These are phyloP conservation scores for Ogataea wickerhamii DNA, from an alignment of 805 yeast species.

Conservation along the genomic window DNA sequence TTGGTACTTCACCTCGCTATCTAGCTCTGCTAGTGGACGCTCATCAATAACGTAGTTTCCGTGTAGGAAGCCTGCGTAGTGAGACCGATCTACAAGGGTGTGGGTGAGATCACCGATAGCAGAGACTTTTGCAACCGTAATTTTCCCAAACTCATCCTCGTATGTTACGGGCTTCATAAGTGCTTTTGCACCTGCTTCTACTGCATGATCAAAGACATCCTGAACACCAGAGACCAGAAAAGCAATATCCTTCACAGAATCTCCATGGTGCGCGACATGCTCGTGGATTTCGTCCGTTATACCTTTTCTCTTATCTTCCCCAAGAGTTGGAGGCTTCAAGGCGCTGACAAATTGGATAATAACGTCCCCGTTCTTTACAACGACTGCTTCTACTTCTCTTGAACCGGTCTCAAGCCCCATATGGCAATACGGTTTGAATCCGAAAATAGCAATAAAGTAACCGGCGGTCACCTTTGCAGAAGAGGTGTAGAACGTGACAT, in stretches of 20 bases:
- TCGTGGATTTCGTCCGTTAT: constrained; percentile 36
- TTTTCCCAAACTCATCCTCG: constrained; percentile 47
- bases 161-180: constrained; percentile 24
- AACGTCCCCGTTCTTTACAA: constrained; percentile 54
- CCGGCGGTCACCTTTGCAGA: constrained; percentile 64
- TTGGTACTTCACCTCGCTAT: constrained; percentile 31
- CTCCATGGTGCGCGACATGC: constrained; percentile 61
- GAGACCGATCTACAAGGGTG: constrained; percentile 51
- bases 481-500: constrained; percentile 68
- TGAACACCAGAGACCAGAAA: constrained; percentile 56
- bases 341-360: constrained; percentile 46
- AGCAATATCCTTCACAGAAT: constrained; percentile 75
- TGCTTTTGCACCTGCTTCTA: constrained; percentile 45
- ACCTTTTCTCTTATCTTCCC: constrained; percentile 8
- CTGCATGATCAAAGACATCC: constrained; percentile 42
- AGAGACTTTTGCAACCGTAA: constrained; percentile 48
- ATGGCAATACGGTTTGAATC: constrained; percentile 61
- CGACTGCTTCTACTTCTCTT: constrained; percentile 52
- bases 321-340: constrained; percentile 26
- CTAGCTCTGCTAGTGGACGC: neutral
- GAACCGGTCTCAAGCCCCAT: constrained; percentile 69
- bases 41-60: constrained; percentile 17
- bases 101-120: constrained; percentile 65
- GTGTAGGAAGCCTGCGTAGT: constrained; percentile 27
- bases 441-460: constrained; percentile 52